A percentile compares a stretch with the other conserved stretches of the same genome.
These are phyloP conservation scores for Epithele typhae DNA, from an alignment of 768 basidiomycete genomes.

Conservation along the genomic window DNA sequence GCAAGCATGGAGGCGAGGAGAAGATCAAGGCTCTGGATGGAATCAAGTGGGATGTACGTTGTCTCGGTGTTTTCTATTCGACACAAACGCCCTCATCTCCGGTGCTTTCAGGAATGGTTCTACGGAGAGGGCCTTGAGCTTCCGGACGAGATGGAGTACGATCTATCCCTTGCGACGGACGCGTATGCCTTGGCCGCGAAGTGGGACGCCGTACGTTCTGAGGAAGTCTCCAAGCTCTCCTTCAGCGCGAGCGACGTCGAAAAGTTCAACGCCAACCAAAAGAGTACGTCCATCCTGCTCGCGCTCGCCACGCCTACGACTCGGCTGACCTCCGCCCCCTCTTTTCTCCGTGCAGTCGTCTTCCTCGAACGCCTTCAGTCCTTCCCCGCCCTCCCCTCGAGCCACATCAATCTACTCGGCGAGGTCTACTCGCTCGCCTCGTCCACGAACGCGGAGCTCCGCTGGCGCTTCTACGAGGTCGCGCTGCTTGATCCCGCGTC, in stretches of 20 bases:
- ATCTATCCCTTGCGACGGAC: slow-evolving; percentile 61
- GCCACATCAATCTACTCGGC: slow-evolving; percentile 59
- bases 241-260: slow-evolving; percentile 62
- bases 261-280: slow-evolving; percentile 71
- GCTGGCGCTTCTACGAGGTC: slow-evolving; percentile 72
- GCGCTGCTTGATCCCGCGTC: slow-evolving; percentile 51
- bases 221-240: slow-evolving; percentile 40
- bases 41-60: slow-evolving; percentile 73
- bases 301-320: not conserved
- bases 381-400: slow-evolving; percentile 53
- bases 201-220: slow-evolving; percentile 65
- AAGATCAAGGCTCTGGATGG: slow-evolving; percentile 62
- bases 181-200: slow-evolving; percentile 68
- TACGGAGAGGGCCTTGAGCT: slow-evolving; percentile 73
- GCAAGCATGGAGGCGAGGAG: slow-evolving; percentile 49
- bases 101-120: slow-evolving; percentile 60
- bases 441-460: slow-evolving; percentile 74
- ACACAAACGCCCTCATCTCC: not conserved
- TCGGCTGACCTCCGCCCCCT: not conserved
- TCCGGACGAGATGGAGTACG: slow-evolving; percentile 73
- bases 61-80: not conserved
- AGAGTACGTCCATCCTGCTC: slow-evolving; percentile 39
- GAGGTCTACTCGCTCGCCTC: slow-evolving; percentile 41
- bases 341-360: slow-evolving; percentile 46
- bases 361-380: slow-evolving; percentile 79